Evolutionary conservation across 352 stramenopile genomes (phyloP).

Genomic region (Phytophthora sp.): DNA sequence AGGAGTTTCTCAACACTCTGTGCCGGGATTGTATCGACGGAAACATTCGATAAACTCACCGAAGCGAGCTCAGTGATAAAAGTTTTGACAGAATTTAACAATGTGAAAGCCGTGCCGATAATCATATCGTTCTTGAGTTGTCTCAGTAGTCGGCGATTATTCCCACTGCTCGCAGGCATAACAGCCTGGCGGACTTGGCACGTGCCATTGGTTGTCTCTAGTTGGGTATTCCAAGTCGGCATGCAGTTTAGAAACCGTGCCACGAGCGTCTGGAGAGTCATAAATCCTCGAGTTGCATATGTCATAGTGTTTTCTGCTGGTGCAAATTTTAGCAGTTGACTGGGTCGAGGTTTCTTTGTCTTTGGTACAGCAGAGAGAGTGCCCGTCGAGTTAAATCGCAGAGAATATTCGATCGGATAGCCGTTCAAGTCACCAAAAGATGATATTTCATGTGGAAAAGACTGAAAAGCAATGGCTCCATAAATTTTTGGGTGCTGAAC

Average conservation of each 20-base stretch:
- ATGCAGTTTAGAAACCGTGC: slow-evolving; percentile 73
- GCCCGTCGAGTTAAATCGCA: slow-evolving; percentile 73
- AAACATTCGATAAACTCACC: slow-evolving; percentile 23
- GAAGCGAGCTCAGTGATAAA: slow-evolving; percentile 17
- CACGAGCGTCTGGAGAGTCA: slow-evolving; percentile 76
- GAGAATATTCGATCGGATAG: slow-evolving; percentile 59
- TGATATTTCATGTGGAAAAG: slow-evolving; percentile 42
- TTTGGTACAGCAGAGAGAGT: slow-evolving; percentile 51
- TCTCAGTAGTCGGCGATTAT: slow-evolving; percentile 48
- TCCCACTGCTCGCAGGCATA: slow-evolving; percentile 23
- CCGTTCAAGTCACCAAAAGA: slow-evolving; percentile 46
- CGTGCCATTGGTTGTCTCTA: slow-evolving; percentile 33
- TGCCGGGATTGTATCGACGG: slow-evolving; percentile 41
- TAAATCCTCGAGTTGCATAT: slow-evolving; percentile 71
- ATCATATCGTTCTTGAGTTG: slow-evolving; percentile 64
- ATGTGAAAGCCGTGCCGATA: slow-evolving; percentile 47
- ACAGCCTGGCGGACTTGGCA: slow-evolving; percentile 58
- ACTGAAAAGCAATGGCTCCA: slow-evolving; percentile 64
- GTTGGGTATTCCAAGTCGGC: slow-evolving; percentile 51
- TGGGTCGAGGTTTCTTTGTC: slow-evolving; percentile 39
- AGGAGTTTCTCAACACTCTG: slow-evolving; percentile 48
- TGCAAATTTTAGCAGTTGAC: slow-evolving; percentile 21
- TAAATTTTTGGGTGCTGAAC: slow-evolving; percentile 69
- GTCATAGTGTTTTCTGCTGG: slow-evolving; percentile 31
- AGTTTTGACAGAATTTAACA: slow-evolving; percentile 32